A percentile compares a stretch with the other conserved stretches of the same genome.
These are phyloP conservation scores for Casaregolazyma suthepensis DNA, from an alignment of 1,139 yeast genomes.

Conservation along the genomic window DNA sequence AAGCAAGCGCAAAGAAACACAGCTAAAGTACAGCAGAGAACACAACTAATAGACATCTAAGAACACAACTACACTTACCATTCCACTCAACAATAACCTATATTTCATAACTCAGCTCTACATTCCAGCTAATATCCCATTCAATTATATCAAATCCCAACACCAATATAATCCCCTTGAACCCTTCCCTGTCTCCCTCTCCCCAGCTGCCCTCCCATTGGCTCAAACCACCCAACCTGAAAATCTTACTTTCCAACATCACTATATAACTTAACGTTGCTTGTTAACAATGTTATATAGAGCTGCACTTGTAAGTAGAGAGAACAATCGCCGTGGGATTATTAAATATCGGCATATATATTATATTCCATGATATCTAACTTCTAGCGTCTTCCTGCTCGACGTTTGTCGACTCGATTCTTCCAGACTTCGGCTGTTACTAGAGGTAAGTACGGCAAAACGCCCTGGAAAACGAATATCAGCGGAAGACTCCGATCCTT, in stretches of 20 bases:
- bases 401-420: conserved; percentile 18
- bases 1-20: too few species aligned
- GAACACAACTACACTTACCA: too few species aligned
- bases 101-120: too few species aligned
- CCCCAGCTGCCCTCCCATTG: conserved; percentile 1
- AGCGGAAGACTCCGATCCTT: too few species aligned
- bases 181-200: background rate
- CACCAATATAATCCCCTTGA: too few species aligned
- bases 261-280: background rate
- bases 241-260: conserved; percentile 3
- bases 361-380: background rate
- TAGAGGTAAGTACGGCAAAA: conserved; percentile 14
- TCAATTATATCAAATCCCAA: too few species aligned
- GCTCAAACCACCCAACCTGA: conserved; percentile 7
- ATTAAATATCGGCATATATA: background rate
- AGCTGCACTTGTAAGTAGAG: conserved; percentile 7
- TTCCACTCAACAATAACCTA: too few species aligned
- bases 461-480: background rate
- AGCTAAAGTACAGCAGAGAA: too few species aligned
- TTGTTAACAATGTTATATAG: conserved; percentile 5
- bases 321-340: background rate
- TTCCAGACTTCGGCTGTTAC: conserved; percentile 21
- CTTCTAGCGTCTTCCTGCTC: conserved; percentile 14
- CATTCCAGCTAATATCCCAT: too few species aligned
- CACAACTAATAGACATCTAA: too few species aligned